Percentiles rank a stretch among this genome's conserved stretches.
These are phyloP conservation scores for Turritis glabra DNA, from an alignment of 345 rosid genomes.

Conservation along the genomic window DNA sequence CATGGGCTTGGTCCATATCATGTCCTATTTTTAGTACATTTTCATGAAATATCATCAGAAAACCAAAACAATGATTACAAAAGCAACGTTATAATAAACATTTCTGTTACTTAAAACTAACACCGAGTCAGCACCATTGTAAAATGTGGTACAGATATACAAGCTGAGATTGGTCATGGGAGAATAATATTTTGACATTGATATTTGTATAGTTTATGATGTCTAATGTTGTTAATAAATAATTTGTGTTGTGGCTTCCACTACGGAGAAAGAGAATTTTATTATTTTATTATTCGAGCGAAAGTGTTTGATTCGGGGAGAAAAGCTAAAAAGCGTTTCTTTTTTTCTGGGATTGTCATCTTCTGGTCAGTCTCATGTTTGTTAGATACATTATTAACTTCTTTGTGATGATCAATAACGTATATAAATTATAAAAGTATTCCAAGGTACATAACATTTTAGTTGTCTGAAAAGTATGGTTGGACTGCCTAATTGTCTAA, in stretches of 20 bases:
- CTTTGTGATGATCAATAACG: conserved; percentile 24
- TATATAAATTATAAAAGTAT: conserved; percentile 10
- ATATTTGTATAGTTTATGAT: neutral
- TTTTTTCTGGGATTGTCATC: conserved; percentile 21
- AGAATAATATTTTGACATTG: conserved; percentile 15
- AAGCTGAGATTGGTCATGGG: neutral
- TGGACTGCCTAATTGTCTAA: conserved; percentile 29
- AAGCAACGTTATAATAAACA: no score
- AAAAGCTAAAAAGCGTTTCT: conserved; percentile 30
- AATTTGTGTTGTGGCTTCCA: conserved; percentile 39
- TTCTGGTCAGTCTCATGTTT: conserved; percentile 21
- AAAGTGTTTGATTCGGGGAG: conserved; percentile 24
- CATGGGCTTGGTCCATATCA: conserved; percentile 34
- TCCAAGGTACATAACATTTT: conserved; percentile 21
- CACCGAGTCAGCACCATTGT: no score
- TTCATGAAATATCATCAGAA: neutral
- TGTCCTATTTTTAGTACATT: neutral
- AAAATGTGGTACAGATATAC: no score
- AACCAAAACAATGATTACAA: no score
- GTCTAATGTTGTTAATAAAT: neutral
- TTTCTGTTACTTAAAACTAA: no score
- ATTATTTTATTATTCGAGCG: neutral
- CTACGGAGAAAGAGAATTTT: conserved; percentile 7
- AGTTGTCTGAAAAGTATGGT: conserved; percentile 12
- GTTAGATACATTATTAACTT: neutral